phyloP scores from a whole-genome alignment of 352 stramenopile species.

The Phytophthora agathidicida region DNA sequence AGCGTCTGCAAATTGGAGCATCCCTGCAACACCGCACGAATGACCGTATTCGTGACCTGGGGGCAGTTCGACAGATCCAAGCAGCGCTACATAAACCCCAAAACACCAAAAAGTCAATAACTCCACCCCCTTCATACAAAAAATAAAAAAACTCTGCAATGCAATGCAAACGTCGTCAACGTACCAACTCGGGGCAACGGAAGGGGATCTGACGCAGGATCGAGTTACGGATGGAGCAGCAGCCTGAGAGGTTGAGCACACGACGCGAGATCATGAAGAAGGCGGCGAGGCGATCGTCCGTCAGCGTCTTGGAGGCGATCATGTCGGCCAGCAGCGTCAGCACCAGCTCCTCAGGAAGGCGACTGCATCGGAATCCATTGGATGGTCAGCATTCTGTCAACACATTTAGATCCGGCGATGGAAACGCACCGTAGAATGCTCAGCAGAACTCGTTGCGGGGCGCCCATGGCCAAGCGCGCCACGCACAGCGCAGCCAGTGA shows the following conservation, averaged over 20 bases:
- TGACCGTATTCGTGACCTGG: constrained; percentile 89
- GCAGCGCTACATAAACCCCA: constrained; percentile 51
- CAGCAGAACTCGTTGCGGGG: constrained; percentile 62
- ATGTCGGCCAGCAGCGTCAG: constrained; percentile 76
- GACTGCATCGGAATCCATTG: constrained; percentile 35
- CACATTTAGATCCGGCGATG: not conserved
- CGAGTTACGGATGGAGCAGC: constrained; percentile 84
- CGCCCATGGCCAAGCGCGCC: constrained; percentile 53
- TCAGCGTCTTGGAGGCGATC: constrained; percentile 75
- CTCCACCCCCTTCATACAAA: not conserved
- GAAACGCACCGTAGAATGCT: constrained; percentile 61
- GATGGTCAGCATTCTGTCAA: constrained; percentile 7
- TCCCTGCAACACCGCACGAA: constrained; percentile 79
- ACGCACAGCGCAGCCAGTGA: constrained; percentile 72
- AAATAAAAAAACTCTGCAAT: no score
- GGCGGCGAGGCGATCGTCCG: constrained; percentile 79
- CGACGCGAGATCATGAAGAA: constrained; percentile 83
- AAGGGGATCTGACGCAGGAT: constrained; percentile 88
- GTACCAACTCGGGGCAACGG: constrained; percentile 80
- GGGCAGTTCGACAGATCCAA: constrained; percentile 84
- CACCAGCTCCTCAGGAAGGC: constrained; percentile 83
- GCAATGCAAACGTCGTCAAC: not conserved
- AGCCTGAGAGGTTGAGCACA: constrained; percentile 76
- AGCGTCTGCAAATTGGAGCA: constrained; percentile 79
- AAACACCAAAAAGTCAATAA: not conserved